A percentile compares a stretch with the other conserved stretches of the same genome.
phyloP scores from a whole-genome alignment of 305 asterid species.

The Withania somnifera region DNA sequence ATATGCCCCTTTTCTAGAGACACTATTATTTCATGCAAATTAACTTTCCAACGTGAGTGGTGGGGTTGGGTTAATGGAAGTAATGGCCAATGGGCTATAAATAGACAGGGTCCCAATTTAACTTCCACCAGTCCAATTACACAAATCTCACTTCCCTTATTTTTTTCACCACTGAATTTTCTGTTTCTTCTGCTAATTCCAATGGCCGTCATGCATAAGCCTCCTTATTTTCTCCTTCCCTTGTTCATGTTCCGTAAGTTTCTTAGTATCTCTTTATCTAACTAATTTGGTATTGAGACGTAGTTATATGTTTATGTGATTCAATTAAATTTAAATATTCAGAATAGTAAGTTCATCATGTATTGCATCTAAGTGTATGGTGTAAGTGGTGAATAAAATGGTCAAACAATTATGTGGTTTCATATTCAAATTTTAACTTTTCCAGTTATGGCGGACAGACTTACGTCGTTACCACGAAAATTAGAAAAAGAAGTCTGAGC shows the following conservation, averaged over 20 bases:
- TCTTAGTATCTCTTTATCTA: not conserved
- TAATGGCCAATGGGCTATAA: not conserved
- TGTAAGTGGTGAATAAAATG: too few species aligned
- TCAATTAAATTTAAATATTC: too few species aligned
- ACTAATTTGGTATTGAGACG: not conserved
- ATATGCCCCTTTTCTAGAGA: not conserved
- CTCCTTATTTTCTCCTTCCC: not conserved
- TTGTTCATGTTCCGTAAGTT: slow-evolving; percentile 14
- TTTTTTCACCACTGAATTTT: not conserved
- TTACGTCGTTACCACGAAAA: too few species aligned
- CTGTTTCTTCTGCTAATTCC: not conserved
- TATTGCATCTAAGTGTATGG: too few species aligned
- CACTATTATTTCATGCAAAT: not conserved
- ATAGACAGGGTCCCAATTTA: not conserved
- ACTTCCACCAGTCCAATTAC: not conserved
- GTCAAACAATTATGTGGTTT: too few species aligned
- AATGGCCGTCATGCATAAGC: not conserved
- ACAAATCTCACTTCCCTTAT: not conserved
- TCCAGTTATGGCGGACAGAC: too few species aligned
- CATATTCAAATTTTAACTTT: too few species aligned
- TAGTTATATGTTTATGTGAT: not conserved
- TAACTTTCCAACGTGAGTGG: not conserved
- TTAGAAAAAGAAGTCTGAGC: too few species aligned
- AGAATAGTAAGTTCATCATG: too few species aligned
- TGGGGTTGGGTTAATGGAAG: not conserved